These are phyloP conservation scores for Brettanomyces bruxellensis DNA, from an alignment of 805 yeast genomes.

Conservation along the genomic window DNA sequence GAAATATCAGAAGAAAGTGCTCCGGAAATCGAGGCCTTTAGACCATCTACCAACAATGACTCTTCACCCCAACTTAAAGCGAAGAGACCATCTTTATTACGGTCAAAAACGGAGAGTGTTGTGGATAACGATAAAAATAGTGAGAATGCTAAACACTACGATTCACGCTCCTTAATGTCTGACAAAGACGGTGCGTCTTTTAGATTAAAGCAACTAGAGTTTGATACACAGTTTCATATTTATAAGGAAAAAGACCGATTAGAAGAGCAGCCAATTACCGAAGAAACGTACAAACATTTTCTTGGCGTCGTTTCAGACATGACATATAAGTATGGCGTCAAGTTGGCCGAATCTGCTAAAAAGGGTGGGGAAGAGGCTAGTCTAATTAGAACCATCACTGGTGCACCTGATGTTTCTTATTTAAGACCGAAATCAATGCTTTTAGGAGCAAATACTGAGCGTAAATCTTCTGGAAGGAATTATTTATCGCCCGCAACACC, in stretches of 20 bases:
- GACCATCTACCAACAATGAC: neutral
- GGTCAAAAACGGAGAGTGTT: neutral
- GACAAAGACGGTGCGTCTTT: slow-evolving; percentile 8
- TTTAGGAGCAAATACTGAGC: slow-evolving; percentile 3
- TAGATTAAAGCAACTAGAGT: slow-evolving; percentile 16
- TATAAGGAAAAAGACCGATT: slow-evolving; percentile 16
- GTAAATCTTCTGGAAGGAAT: neutral
- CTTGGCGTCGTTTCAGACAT: slow-evolving; percentile 23
- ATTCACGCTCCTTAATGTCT: neutral
- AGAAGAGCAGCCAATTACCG: slow-evolving; percentile 14
- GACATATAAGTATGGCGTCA: slow-evolving; percentile 24
- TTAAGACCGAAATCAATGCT: slow-evolving; percentile 24
- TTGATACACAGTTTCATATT: slow-evolving; percentile 18
- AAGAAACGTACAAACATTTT: slow-evolving; percentile 22
- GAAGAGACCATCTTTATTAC: neutral
- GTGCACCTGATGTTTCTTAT: slow-evolving; percentile 25
- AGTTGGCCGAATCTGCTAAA: slow-evolving; percentile 28
- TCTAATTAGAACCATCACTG: slow-evolving; percentile 33
- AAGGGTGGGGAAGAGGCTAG: slow-evolving; percentile 30
- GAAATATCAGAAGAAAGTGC: neutral
- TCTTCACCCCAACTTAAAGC: neutral
- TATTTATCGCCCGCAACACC: neutral
- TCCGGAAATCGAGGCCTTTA: neutral
- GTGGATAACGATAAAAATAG: neutral
- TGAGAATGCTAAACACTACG: neutral